A percentile compares a stretch with the other conserved stretches of the same genome.
These are phyloP conservation scores for Solanum pennellii DNA, from an alignment of 257 asterid genomes.

Conservation along the genomic window DNA sequence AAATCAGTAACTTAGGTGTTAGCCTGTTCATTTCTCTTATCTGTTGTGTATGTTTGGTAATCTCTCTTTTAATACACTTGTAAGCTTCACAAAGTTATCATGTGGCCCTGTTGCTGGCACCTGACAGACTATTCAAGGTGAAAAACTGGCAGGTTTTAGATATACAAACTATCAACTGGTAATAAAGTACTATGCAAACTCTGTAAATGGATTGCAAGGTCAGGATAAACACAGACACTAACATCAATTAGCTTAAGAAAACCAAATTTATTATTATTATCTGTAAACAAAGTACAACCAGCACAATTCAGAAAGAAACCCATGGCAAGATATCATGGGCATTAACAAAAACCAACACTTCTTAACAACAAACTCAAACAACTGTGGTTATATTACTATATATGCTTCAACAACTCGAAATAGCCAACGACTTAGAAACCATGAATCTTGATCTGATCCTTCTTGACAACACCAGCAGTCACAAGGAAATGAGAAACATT, in stretches of 20 bases:
- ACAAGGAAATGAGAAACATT: conserved; percentile 56
- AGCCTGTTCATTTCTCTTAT: neutral
- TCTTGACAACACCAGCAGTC: conserved; percentile 46
- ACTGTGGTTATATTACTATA: neutral
- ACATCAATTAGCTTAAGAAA: neutral
- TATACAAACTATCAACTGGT: neutral
- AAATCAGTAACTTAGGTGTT: neutral
- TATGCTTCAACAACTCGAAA: neutral
- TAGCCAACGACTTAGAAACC: conserved; percentile 35
- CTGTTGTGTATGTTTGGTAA: neutral
- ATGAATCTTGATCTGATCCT: conserved; percentile 77
- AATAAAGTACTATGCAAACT: neutral
- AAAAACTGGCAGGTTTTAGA: too few species aligned
- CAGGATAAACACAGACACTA: neutral
- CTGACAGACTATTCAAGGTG: too few species aligned
- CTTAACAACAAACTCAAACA: neutral
- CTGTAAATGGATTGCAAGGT: neutral
- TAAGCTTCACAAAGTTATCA: neutral
- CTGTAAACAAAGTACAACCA: neutral
- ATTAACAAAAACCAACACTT: neutral
- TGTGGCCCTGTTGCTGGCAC: too few species aligned
- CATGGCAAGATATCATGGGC: conserved; percentile 5
- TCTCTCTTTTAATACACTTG: neutral
- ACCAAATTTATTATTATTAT: neutral
- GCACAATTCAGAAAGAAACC: neutral